Conservation (phyloP, 2,329 filamentous ascomycete species). For the Macroventuria anomochaeta region DNA sequence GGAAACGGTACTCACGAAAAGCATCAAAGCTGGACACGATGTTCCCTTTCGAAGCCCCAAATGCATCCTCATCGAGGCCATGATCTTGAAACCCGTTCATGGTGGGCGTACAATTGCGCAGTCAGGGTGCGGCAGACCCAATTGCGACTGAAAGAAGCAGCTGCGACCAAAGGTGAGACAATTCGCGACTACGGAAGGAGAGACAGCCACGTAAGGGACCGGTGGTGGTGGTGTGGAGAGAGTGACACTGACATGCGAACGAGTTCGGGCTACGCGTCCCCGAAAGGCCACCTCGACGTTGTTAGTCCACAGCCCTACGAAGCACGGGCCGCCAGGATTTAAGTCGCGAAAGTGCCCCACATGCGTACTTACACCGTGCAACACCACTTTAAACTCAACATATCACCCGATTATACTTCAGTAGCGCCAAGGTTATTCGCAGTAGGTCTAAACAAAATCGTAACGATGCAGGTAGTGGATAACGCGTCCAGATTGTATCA, state of each 20-base stretch:
- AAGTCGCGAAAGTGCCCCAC: conserved; percentile 15
- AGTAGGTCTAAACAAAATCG: no score
- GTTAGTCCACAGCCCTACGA: conserved; percentile 23
- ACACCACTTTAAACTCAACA: not conserved
- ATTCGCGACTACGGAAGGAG: not conserved
- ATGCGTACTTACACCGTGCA: not conserved
- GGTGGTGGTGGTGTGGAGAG: conserved; percentile 17
- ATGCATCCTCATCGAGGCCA: conserved; percentile 77
- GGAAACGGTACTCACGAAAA: conserved; percentile 72
- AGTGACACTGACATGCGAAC: conserved; percentile 12
- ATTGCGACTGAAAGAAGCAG: conserved; percentile 25
- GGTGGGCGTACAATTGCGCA: conserved; percentile 27
- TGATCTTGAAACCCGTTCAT: conserved; percentile 81
- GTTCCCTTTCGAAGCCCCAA: conserved; percentile 72
- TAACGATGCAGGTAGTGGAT: no score
- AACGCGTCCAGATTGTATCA: no score
- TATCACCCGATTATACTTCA: no score
- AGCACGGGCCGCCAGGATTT: conserved; percentile 6
- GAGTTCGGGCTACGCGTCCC: conserved; percentile 14
- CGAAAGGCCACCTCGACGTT: conserved; percentile 46
- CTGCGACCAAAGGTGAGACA: no score
- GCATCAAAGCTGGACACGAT: conserved; percentile 84
- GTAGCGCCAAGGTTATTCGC: no score
- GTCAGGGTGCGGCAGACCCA: conserved; percentile 37
- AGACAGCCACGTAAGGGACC: conserved; percentile 15